phyloP scores from a whole-genome alignment of 2,329 filamentous ascomycete genomes.

The Trichoderma sp. region DNA sequence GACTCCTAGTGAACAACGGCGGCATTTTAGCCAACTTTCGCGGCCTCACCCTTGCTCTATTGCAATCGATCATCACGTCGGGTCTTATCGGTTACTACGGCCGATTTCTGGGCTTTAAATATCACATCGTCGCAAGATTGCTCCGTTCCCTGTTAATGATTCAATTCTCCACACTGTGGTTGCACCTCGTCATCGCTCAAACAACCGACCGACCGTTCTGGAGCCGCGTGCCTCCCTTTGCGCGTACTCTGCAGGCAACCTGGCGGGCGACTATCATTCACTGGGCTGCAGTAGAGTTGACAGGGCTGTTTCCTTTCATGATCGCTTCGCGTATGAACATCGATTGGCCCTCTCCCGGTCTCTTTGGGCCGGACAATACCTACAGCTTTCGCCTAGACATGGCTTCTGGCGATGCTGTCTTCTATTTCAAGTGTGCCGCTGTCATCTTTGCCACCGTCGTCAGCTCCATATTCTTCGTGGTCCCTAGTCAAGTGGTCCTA shows the following conservation, averaged over 20 bases:
- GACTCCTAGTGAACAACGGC: neutral
- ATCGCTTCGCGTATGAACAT: neutral
- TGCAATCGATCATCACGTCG: neutral
- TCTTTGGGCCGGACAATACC: neutral
- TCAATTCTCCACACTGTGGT: neutral
- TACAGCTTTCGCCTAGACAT: neutral
- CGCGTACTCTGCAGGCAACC: neutral
- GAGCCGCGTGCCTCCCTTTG: neutral
- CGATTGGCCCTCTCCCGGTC: neutral
- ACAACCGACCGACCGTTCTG: neutral
- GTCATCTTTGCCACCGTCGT: neutral
- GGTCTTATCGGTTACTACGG: neutral
- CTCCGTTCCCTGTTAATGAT: neutral
- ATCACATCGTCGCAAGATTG: neutral
- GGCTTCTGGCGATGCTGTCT: neutral
- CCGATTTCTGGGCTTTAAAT: neutral
- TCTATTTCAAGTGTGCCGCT: neutral
- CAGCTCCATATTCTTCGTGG: neutral
- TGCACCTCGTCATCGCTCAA: neutral
- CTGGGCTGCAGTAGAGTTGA: neutral
- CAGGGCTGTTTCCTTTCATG: neutral
- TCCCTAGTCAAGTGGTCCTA: neutral
- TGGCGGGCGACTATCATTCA: neutral
- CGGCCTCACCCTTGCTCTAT: neutral
- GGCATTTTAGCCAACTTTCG: neutral